A percentile compares a stretch with the other conserved stretches of the same genome.
These are phyloP conservation scores for Cryptococcus floricola DNA, from an alignment of 1,284 basidiomycete genomes.

Conservation along the genomic window DNA sequence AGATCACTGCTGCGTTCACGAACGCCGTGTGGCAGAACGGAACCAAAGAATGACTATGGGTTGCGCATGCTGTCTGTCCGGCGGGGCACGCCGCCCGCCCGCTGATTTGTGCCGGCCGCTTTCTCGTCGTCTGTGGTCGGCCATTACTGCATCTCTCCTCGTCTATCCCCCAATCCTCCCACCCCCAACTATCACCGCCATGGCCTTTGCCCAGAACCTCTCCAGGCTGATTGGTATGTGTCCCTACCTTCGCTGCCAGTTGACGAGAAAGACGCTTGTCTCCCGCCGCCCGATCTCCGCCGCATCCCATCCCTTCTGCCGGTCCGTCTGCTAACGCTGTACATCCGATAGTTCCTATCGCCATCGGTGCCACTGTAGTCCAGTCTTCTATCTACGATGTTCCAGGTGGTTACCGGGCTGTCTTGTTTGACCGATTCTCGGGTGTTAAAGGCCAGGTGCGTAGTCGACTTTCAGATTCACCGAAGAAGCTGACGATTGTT, in stretches of 20 bases:
- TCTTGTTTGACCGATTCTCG: slow-evolving; percentile 97
- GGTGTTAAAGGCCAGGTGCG: slow-evolving; percentile 77
- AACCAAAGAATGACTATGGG: too few relatives aligned
- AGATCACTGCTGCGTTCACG: too few relatives aligned
- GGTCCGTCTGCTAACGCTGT: background rate
- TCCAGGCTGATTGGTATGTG: slow-evolving; percentile 31
- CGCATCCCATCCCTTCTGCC: background rate
- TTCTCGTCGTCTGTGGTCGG: background rate
- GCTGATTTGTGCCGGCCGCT: slow-evolving; percentile 2
- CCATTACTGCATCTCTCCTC: background rate
- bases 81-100: background rate
- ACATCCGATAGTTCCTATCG: slow-evolving; percentile 62
- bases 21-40: too few relatives aligned
- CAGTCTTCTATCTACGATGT: slow-evolving; percentile 89
- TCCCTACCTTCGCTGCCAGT: background rate
- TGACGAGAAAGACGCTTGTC: background rate
- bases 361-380: slow-evolving; percentile 61
- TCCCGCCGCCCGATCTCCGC: slow-evolving; percentile 1
- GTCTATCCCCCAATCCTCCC: background rate
- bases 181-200: slow-evolving; percentile 1
- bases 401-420: slow-evolving; percentile 81
- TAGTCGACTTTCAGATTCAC: background rate
- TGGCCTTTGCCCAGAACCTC: slow-evolving; percentile 33
- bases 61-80: too few relatives aligned
- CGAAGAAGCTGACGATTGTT: background rate